Percentiles rank a stretch among this genome's conserved stretches.
phyloP scores from a whole-genome alignment of 805 yeast species.

The Sungouiozyma ichnusensis region DNA sequence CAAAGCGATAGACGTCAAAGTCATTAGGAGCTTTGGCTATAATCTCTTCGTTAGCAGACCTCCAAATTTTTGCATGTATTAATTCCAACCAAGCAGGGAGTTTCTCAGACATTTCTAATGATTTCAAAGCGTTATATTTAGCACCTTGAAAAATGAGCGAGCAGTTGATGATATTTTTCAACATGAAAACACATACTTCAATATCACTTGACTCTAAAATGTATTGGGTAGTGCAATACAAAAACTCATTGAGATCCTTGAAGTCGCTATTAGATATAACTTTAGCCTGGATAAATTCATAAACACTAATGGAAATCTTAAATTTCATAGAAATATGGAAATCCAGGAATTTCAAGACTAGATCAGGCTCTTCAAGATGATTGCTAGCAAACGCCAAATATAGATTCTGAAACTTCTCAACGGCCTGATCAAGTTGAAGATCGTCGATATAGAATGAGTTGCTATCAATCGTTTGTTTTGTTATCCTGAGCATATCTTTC shows the following conservation, averaged over 20 bases:
- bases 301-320: slow-evolving; percentile 32
- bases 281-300: slow-evolving; percentile 45
- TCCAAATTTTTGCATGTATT: slow-evolving; percentile 66
- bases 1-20: slow-evolving; percentile 65
- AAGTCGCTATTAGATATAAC: slow-evolving; percentile 44
- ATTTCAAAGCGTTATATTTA: slow-evolving; percentile 36
- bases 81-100: slow-evolving; percentile 51
- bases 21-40: slow-evolving; percentile 46
- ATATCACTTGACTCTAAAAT: slow-evolving; percentile 37
- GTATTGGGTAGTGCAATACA: slow-evolving; percentile 42
- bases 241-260: slow-evolving; percentile 38
- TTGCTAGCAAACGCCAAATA: slow-evolving; percentile 32
- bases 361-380: slow-evolving; percentile 26
- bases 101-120: slow-evolving; percentile 21
- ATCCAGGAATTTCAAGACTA: slow-evolving; percentile 36
- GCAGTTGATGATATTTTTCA: slow-evolving; percentile 55
- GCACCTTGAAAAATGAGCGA: slow-evolving; percentile 54
- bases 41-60: slow-evolving; percentile 41
- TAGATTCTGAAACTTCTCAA: slow-evolving; percentile 47
- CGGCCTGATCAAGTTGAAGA: slow-evolving; percentile 62
- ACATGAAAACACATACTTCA: slow-evolving; percentile 49
- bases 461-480: slow-evolving; percentile 17
- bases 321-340: slow-evolving; percentile 17
- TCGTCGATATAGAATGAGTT: slow-evolving; percentile 33
- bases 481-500: slow-evolving; percentile 20